Conservation (phyloP, 352 stramenopile species). For the Phytophthora chlamydospora region DNA sequence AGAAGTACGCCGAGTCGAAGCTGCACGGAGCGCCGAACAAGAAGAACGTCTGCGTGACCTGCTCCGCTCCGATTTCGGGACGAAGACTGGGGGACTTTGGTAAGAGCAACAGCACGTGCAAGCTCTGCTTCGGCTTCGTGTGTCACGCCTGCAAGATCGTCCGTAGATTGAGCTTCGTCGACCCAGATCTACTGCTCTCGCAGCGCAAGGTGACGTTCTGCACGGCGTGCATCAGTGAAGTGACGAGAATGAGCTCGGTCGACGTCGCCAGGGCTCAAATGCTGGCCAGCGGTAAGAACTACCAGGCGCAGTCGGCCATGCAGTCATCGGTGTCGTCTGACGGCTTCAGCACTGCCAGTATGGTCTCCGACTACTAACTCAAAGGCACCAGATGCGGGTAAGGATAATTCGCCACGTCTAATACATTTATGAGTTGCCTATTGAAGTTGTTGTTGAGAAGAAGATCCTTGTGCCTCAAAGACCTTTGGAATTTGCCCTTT, state of each 20-base stretch:
- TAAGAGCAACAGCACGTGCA: constrained; percentile 37
- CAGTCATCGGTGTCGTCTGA: constrained; percentile 32
- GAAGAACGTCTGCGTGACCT: constrained; percentile 39
- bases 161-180: constrained; percentile 45
- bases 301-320: constrained; percentile 14
- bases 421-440: too few relatives aligned
- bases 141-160: constrained; percentile 44
- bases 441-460: too few relatives aligned
- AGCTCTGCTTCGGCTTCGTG: constrained; percentile 42
- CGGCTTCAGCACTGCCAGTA: constrained; percentile 14
- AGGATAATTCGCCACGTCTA: too few relatives aligned
- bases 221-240: constrained; percentile 35
- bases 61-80: constrained; percentile 21
- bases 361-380: constrained; percentile 17
- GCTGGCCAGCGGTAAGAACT: constrained; percentile 29
- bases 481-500: too few relatives aligned
- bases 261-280: constrained; percentile 41
- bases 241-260: constrained; percentile 37
- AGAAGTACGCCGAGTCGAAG: constrained; percentile 35
- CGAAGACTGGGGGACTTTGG: constrained; percentile 27
- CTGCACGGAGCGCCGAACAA: constrained; percentile 20
- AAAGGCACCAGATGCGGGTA: too few relatives aligned
- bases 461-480: too few relatives aligned
- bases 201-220: constrained; percentile 52
- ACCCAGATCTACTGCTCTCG: constrained; percentile 38